Base-by-base conservation (phyloP, 768 basidiomycete species). In the Suillus plorans region DNA sequence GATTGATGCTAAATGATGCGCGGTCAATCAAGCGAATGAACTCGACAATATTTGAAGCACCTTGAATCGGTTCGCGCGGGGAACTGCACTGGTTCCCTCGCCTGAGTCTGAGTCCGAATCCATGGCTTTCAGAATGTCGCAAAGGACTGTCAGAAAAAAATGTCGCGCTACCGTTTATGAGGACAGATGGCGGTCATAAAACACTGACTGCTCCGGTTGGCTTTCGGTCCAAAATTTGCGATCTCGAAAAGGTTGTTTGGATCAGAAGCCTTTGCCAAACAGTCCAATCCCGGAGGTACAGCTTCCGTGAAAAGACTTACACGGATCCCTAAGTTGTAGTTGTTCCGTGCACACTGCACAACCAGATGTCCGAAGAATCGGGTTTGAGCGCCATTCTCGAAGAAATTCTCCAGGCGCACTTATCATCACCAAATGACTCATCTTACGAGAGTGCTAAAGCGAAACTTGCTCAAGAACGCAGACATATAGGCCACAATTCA, bases 1-100 rank as follows among this genome's bases (percentile, higher is more conserved):
- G 91, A 92, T 79, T 91, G 87, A 73, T 92, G 84, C 91, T 93
- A 70, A 12, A 37, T 41, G 44, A 50, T 18, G 28, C 28, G 22
- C 34, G 36, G 55, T 28, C 42, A 47, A 45, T 47, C 8, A 62
- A 10, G 3, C 9, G 22, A 28, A n/a, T 5, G 16, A 57, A 63
- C 28, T 67, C 45, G 31, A 2, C 25, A 37, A 61, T 0, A 13
- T 57, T 6, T 31, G 18, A 60, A 47, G 31, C 13, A 63, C 85
- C 76, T 84, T 86, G 75, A 86, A 86, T 20, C 85, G 79, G 69
- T 85, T 86, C 5, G 77, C 74, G 5, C 79, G 77, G 52, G 73
- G 78, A 45, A 72, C 71, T 64, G 34, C 34, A 36, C 36, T 55
- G n/a, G 71, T 72, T 44, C 20, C 52, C 41, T 42, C 58, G 14